Conservation (phyloP, 768 basidiomycete species). For the Amanita muscaria region DNA sequence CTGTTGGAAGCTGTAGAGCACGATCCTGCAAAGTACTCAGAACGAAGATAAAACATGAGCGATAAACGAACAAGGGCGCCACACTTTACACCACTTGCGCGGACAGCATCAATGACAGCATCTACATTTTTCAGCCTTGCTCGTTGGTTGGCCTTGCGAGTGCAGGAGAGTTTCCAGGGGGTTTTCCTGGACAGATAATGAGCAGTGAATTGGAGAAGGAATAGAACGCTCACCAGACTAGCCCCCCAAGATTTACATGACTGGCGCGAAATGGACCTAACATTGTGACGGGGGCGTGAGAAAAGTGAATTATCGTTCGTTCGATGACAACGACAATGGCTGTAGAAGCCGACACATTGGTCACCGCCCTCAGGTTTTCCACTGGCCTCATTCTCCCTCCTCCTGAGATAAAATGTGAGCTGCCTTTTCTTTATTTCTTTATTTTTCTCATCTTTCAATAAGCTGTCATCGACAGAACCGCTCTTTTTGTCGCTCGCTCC, state of each 20-base stretch:
- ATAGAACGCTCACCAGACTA: slow-evolving; percentile 61
- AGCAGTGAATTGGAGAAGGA: background rate
- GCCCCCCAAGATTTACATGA: slow-evolving; percentile 58
- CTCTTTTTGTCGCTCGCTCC: slow-evolving; percentile 85
- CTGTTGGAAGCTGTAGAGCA: slow-evolving; percentile 82
- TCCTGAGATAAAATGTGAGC: slow-evolving; percentile 86
- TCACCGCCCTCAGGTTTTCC: slow-evolving; percentile 45
- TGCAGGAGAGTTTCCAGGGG: slow-evolving; percentile 87
- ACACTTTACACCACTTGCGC: slow-evolving; percentile 73
- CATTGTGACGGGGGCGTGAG: slow-evolving; percentile 39
- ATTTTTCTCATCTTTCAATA: slow-evolving; percentile 6
- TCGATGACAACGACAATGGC: slow-evolving; percentile 33
- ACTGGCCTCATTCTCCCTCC: slow-evolving; percentile 92
- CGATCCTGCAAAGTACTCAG: slow-evolving; percentile 35
- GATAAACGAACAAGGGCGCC: slow-evolving; percentile 54
- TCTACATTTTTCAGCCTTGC: slow-evolving; percentile 89
- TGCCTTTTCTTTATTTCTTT: slow-evolving; percentile 15
- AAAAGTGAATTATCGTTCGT: slow-evolving; percentile 22
- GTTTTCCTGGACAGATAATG: slow-evolving; percentile 62
- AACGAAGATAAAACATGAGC: background rate
- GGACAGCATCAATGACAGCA: slow-evolving; percentile 82
- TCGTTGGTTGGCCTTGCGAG: slow-evolving; percentile 88
- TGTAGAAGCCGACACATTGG: slow-evolving; percentile 23
- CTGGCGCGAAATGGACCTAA: slow-evolving; percentile 81
- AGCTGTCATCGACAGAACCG: slow-evolving; percentile 96